A percentile compares a stretch with the other conserved stretches of the same genome.
Evolutionary conservation across 495 filamentous ascomycete species (phyloP).

Genomic region (Podospora appendiculata): DNA sequence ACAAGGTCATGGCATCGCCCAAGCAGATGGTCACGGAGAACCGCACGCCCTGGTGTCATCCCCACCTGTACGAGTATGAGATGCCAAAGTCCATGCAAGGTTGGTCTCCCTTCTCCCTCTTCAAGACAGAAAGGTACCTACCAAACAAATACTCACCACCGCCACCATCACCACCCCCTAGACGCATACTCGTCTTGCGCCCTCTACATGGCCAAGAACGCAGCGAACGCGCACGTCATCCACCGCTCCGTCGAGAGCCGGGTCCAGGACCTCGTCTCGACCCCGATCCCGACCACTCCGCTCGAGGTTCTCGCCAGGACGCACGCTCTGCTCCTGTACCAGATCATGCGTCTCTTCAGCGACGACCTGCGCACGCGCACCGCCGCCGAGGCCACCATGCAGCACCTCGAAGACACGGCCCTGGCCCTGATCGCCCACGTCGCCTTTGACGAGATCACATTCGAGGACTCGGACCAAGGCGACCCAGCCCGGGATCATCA

Average conservation of each 20-base stretch:
- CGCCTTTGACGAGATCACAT: slow-evolving; percentile 6
- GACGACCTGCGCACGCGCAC: slow-evolving; percentile 34
- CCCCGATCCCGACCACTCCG: slow-evolving; percentile 19
- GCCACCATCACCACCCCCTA: slow-evolving; percentile 16
- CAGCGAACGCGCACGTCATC: slow-evolving; percentile 35
- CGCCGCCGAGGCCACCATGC: slow-evolving; percentile 28
- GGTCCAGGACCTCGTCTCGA: slow-evolving; percentile 26
- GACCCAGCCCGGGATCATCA: neutral
- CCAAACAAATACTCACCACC: neutral
- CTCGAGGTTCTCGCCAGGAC: slow-evolving; percentile 26
- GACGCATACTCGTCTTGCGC: slow-evolving; percentile 43
- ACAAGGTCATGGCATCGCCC: slow-evolving; percentile 31
- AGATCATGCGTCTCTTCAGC: slow-evolving; percentile 49
- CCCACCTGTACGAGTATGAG: slow-evolving; percentile 32
- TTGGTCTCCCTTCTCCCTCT: slow-evolving; percentile 10
- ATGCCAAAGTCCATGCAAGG: slow-evolving; percentile 46
- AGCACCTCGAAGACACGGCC: slow-evolving; percentile 27
- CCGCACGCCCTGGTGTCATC: slow-evolving; percentile 43
- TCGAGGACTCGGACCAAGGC: neutral
- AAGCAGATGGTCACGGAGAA: slow-evolving; percentile 40
- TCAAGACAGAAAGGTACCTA: neutral
- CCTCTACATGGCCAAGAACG: slow-evolving; percentile 40
- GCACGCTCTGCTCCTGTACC: slow-evolving; percentile 42
- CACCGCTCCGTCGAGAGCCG: slow-evolving; percentile 32
- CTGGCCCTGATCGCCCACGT: slow-evolving; percentile 16